Conservation (phyloP, 345 rosid species). For the Gossypium thurberi region DNA sequence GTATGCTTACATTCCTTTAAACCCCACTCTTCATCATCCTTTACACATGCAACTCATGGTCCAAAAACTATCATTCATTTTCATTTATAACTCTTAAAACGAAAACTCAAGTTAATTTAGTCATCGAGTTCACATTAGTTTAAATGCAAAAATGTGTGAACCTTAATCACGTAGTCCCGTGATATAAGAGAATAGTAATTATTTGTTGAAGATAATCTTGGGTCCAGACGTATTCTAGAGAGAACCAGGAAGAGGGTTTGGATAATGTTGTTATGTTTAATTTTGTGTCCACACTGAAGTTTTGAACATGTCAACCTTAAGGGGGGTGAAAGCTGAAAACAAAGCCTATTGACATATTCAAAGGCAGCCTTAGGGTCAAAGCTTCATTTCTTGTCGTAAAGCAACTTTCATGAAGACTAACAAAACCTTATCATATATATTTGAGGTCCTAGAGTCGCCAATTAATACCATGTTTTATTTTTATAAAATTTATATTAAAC, state of each 20-base stretch:
- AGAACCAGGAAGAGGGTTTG: too few species aligned
- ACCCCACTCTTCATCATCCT: neutral
- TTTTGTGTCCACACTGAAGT: neutral
- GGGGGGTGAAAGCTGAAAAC: neutral
- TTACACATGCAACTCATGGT: neutral
- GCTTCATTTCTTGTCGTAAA: neutral
- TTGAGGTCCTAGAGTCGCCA: too few species aligned
- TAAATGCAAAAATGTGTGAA: neutral
- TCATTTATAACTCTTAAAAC: too few species aligned
- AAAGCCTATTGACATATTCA: neutral
- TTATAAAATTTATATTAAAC: too few species aligned
- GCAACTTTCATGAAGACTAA: neutral
- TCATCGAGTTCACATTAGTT: neutral
- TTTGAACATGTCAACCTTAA: neutral
- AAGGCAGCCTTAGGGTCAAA: neutral
- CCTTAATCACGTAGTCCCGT: neutral
- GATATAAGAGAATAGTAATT: too few species aligned
- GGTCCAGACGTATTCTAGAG: too few species aligned
- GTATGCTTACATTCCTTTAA: neutral
- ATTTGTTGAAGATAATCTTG: too few species aligned
- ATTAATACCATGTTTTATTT: too few species aligned
- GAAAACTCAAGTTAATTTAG: neutral
- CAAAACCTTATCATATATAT: neutral
- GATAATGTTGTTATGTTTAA: neutral
- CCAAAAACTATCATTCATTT: too few species aligned